Evolutionary conservation across 2,329 filamentous ascomycete species (phyloP), one percentile per base, ranked within the genome.

Genomic region (Microdochium bolleyi): DNA sequence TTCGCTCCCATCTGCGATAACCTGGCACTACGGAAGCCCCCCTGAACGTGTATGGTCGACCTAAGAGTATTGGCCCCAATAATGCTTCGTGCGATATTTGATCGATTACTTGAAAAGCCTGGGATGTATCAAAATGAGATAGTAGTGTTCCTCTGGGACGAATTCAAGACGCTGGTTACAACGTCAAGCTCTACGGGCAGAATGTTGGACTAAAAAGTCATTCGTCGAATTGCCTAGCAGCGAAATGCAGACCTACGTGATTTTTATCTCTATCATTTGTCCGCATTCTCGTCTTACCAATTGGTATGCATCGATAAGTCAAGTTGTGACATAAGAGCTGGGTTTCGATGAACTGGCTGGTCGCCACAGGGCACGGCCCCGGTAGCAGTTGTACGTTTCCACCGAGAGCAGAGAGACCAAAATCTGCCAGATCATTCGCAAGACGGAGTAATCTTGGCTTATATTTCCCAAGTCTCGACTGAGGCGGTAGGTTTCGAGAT

Each of bases 251-350:
- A 69, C 37, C 53, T 70, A 52, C 59, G 61, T 57, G 63, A 67
- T 54, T 59, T 59, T 50, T 67, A 69, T 56, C 55, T 62, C 19
- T 56, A 66, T 57, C 61, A 59, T 16, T 48, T 67, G 16, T 64
- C 62, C 13, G 41, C 57, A n/a, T 64, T 64, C 52, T 51, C 54
- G 24, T 65, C 58, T 9, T 64, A 66, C 55, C 59, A 67, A 24
- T 55, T 66, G n/a, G 60, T 68, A 16, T 68, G 57, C 52, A 56
- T 64, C 24, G 61, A 68, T 54, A 58, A 70, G 55, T 67, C 65
- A 52, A 60, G 64, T 11, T 67, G 57, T 56, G 62, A 69, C 56
- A 66, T 63, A 56, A 59, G 58, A 8, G 56, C 62, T 46, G 60
- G 63, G 13, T 67, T 63, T 54, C 58, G 67, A 51, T 56, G 63